A percentile compares a stretch with the other conserved stretches of the same genome.
Evolutionary conservation across 345 rosid genomes (phyloP).

Genomic region (Kernera saxatilis): DNA sequence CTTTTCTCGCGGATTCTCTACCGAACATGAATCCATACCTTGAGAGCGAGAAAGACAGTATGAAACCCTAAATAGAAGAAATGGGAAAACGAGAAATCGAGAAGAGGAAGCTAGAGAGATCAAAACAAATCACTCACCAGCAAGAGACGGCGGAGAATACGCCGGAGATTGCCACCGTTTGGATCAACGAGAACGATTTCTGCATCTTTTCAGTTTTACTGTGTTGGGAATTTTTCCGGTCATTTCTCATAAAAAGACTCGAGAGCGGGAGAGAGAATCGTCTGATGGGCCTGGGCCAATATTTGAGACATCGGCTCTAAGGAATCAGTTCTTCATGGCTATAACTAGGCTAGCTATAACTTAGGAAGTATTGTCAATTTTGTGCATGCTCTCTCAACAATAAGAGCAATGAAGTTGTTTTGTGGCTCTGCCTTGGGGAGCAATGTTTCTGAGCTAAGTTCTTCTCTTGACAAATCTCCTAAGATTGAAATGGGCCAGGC

Average conservation of each 20-base stretch:
- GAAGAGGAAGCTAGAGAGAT: not conserved
- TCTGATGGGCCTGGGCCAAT: not conserved
- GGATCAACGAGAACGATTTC: constrained; percentile 63
- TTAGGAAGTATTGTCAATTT: no score
- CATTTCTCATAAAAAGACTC: not conserved
- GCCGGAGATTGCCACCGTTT: constrained; percentile 69
- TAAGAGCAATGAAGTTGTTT: constrained; percentile 47
- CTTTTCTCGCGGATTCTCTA: constrained; percentile 82
- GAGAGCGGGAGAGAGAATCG: constrained; percentile 10
- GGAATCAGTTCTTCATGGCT: no score
- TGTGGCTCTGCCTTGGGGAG: constrained; percentile 28
- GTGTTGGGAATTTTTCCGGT: not conserved
- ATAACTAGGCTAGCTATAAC: no score
- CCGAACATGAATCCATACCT: constrained; percentile 98
- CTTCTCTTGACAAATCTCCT: constrained; percentile 42
- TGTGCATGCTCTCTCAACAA: constrained; percentile 38
- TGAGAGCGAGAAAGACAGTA: not conserved
- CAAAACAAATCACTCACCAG: constrained; percentile 35
- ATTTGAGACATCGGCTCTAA: no score
- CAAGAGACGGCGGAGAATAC: constrained; percentile 77
- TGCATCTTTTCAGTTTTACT: constrained; percentile 31
- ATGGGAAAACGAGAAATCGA: not conserved
- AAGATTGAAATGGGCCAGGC: constrained; percentile 22
- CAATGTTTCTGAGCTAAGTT: constrained; percentile 38
- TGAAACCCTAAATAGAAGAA: constrained; percentile 4